Conservation (phyloP, 768 basidiomycete genomes). For the Boletus reticuloceps region DNA sequence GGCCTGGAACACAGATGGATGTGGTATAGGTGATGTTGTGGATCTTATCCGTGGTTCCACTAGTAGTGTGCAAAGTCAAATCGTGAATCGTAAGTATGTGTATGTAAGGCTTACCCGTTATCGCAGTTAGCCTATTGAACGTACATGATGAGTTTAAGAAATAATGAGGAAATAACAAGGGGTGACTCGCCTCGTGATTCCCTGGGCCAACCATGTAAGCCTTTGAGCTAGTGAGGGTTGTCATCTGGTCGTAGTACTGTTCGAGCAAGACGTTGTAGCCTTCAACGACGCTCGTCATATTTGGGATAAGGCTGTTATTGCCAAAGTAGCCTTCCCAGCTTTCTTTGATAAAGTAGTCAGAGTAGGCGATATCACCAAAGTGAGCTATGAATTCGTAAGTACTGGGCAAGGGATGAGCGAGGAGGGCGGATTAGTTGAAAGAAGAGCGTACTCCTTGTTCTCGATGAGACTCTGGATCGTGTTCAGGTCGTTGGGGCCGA, state of each 20-base stretch:
- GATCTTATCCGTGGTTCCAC: slow-evolving; percentile 22
- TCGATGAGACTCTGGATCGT: slow-evolving; percentile 30
- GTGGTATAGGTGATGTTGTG: slow-evolving; percentile 27
- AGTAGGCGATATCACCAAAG: slow-evolving; percentile 24
- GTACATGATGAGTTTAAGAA: neutral
- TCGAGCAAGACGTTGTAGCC: slow-evolving; percentile 25
- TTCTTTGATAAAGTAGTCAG: slow-evolving; percentile 29
- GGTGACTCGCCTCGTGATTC: slow-evolving; percentile 23
- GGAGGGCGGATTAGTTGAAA: neutral
- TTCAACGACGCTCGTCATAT: slow-evolving; percentile 22
- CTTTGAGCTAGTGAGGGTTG: slow-evolving; percentile 20
- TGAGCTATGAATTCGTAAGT: slow-evolving; percentile 28
- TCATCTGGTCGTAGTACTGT: slow-evolving; percentile 29
- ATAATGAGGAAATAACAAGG: neutral
- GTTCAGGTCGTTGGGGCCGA: slow-evolving; percentile 27
- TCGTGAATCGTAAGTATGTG: neutral
- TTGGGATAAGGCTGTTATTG: slow-evolving; percentile 23
- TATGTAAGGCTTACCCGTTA: slow-evolving; percentile 20
- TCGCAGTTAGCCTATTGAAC: slow-evolving; percentile 28
- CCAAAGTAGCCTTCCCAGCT: slow-evolving; percentile 32
- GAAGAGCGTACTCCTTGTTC: slow-evolving; percentile 22
- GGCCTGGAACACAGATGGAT: slow-evolving; percentile 26
- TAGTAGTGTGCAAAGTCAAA: neutral
- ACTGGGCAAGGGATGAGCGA: slow-evolving; percentile 8
- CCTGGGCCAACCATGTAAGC: slow-evolving; percentile 28